A percentile compares a stretch with the other conserved stretches of the same genome.
These are phyloP conservation scores for Candida ortonii DNA, from an alignment of 805 yeast genomes.

Conservation along the genomic window DNA sequence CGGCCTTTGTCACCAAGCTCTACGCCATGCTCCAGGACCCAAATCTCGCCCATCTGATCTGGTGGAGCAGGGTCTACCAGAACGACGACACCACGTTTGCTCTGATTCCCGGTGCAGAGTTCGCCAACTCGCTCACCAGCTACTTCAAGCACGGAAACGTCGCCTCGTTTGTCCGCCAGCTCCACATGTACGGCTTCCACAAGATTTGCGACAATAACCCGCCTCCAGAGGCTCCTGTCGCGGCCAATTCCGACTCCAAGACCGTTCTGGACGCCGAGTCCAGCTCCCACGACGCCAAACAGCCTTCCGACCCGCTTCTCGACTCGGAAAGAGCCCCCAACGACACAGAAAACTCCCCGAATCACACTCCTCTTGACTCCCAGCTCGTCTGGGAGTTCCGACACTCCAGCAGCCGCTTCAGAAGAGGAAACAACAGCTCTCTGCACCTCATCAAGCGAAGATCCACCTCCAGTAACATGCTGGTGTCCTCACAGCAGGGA, in stretches of 20 bases:
- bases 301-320: conserved; percentile 21
- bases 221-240: conserved; percentile 17
- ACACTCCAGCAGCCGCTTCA: conserved; percentile 49
- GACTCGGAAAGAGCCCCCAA: conserved; percentile 7
- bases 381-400: conserved; percentile 55
- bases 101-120: conserved; percentile 60
- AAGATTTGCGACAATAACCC: conserved; percentile 54
- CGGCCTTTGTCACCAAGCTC: conserved; percentile 64
- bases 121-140: conserved; percentile 56
- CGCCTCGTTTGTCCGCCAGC: conserved; percentile 87
- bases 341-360: conserved; percentile 8
- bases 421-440: conserved; percentile 44
- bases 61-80: conserved; percentile 55
- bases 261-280: conserved; percentile 20
- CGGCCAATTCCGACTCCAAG: neutral
- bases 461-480: conserved; percentile 35
- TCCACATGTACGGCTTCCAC: conserved; percentile 96
- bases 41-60: conserved; percentile 49
- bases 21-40: conserved; percentile 61
- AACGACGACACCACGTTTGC: conserved; percentile 56
- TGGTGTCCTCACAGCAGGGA: conserved; percentile 6
- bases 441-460: conserved; percentile 48
- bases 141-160: conserved; percentile 94
- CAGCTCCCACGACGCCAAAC: conserved; percentile 10
- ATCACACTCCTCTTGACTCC: conserved; percentile 3